Percentiles rank a stretch among this genome's conserved stretches.
These are phyloP conservation scores for Phellopilus nigrolimitatus DNA, from an alignment of 1,284 basidiomycete genomes.

Conservation along the genomic window DNA sequence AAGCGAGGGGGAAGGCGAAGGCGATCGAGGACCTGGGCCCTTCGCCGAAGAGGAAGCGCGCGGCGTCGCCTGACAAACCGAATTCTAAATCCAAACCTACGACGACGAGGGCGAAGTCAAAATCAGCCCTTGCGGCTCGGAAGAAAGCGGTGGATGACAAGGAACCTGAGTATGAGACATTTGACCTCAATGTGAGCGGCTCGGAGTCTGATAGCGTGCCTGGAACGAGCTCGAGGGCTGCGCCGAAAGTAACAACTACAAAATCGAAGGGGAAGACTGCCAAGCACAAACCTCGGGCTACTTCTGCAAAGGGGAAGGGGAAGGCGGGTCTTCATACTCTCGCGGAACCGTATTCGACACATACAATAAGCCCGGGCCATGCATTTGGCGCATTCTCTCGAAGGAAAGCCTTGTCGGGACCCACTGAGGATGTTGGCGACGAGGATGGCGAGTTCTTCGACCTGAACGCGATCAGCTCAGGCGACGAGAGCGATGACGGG, in stretches of 20 bases:
- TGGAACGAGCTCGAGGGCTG: constrained; percentile 8
- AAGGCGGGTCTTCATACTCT: not conserved
- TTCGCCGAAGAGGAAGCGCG: not conserved
- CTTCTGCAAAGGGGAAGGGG: not conserved
- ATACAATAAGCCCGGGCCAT: too few species aligned
- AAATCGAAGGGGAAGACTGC: not conserved
- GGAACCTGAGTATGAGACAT: constrained; percentile 17
- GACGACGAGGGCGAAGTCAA: not conserved
- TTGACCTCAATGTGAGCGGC: constrained; percentile 5
- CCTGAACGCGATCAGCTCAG: constrained; percentile 29
- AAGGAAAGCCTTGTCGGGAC: too few species aligned
- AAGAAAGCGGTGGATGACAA: too few species aligned
- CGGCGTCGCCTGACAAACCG: not conserved
- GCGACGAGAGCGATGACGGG: constrained; percentile 21
- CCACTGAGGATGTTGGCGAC: too few species aligned
- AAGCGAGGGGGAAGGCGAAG: constrained; percentile 2
- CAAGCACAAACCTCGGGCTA: not conserved
- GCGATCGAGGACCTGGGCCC: not conserved
- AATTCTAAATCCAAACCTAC: not conserved
- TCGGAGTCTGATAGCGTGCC: constrained; percentile 3
- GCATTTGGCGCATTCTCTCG: too few species aligned
- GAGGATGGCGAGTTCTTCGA: constrained; percentile 36
- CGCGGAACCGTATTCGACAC: not conserved
- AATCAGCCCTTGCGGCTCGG: not conserved
- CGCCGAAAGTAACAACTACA: too few species aligned